A percentile compares a stretch with the other conserved stretches of the same genome.
Conservation (phyloP, 78 protist genomes). For the Cavenderia fasciculata region DNA sequence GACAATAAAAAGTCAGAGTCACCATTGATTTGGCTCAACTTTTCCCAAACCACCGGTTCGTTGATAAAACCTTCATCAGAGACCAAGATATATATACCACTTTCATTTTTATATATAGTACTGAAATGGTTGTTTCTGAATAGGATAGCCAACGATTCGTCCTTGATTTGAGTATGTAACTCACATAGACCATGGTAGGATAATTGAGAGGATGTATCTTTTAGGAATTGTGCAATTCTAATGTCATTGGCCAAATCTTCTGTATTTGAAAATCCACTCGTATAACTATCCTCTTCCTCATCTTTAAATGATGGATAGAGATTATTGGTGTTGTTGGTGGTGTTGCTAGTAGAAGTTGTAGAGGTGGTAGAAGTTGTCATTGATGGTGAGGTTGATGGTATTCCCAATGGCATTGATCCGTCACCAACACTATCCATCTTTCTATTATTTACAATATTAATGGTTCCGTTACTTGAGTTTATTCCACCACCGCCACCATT, state of each 20-base stretch:
- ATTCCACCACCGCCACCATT: not conserved
- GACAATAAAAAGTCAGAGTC: conserved; percentile 23
- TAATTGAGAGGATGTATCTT: conserved; percentile 58
- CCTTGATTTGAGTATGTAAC: conserved; percentile 51
- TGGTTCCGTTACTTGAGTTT: not conserved
- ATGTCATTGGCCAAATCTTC: conserved; percentile 34
- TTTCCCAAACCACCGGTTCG: conserved; percentile 80
- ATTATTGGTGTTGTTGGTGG: not conserved
- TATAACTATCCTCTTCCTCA: conserved; percentile 10
- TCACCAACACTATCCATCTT: too few species aligned
- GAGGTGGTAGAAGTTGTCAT: not conserved
- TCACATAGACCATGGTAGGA: conserved; percentile 77
- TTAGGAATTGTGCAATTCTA: conserved; percentile 58
- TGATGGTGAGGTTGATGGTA: not conserved
- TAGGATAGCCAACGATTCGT: conserved; percentile 43
- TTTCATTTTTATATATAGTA: conserved; percentile 45
- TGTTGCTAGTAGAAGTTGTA: not conserved
- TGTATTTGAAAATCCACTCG: not conserved
- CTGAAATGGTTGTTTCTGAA: conserved; percentile 83
- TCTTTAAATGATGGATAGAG: not conserved
- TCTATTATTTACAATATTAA: too few species aligned
- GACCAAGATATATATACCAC: conserved; percentile 25
- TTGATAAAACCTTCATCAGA: conserved; percentile 81
- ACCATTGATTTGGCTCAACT: conserved; percentile 47
- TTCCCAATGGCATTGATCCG: too few species aligned